A percentile compares a stretch with the other conserved stretches of the same genome.
Evolutionary conservation across 2,329 filamentous ascomycete species (phyloP).

Genomic region (Anisogramma anomala): DNA sequence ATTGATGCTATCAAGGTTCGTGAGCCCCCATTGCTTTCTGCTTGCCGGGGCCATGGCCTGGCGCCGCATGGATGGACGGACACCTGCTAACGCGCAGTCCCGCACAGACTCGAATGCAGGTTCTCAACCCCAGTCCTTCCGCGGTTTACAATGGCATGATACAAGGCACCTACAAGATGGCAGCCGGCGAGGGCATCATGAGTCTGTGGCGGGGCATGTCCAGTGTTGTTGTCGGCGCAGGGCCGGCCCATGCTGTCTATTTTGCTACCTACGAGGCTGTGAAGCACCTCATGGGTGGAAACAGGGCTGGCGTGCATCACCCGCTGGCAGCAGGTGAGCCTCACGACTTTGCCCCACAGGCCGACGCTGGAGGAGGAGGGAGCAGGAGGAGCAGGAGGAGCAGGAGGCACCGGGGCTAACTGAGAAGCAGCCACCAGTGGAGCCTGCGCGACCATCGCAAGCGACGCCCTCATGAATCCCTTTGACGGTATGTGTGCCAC

Average conservation of each 20-base stretch:
- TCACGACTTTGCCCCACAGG: not conserved
- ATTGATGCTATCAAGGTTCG: slow-evolving; percentile 92
- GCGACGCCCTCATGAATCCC: slow-evolving; percentile 97
- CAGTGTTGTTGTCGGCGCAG: slow-evolving; percentile 89
- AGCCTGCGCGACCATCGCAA: slow-evolving; percentile 89
- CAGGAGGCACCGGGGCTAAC: slow-evolving; percentile 1
- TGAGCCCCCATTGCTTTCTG: slow-evolving; percentile 11
- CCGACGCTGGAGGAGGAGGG: not conserved
- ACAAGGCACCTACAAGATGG: slow-evolving; percentile 87
- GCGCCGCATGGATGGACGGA: too few relatives aligned
- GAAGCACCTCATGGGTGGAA: slow-evolving; percentile 91
- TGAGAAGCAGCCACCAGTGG: slow-evolving; percentile 66
- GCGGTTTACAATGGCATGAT: slow-evolving; percentile 82
- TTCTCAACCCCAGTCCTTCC: slow-evolving; percentile 71
- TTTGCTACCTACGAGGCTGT: slow-evolving; percentile 97
- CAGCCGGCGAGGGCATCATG: slow-evolving; percentile 74
- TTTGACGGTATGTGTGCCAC: slow-evolving; percentile 65
- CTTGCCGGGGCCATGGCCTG: not conserved
- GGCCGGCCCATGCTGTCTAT: slow-evolving; percentile 96
- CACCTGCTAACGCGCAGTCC: slow-evolving; percentile 5
- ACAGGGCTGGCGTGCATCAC: slow-evolving; percentile 77
- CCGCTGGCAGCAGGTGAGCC: slow-evolving; percentile 76
- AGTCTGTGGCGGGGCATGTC: slow-evolving; percentile 95
- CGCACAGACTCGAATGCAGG: slow-evolving; percentile 87
- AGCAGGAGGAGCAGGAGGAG: too few relatives aligned